phyloP scores from a whole-genome alignment of 2,329 filamentous ascomycete species.

The Lasiodiplodia sp. region DNA sequence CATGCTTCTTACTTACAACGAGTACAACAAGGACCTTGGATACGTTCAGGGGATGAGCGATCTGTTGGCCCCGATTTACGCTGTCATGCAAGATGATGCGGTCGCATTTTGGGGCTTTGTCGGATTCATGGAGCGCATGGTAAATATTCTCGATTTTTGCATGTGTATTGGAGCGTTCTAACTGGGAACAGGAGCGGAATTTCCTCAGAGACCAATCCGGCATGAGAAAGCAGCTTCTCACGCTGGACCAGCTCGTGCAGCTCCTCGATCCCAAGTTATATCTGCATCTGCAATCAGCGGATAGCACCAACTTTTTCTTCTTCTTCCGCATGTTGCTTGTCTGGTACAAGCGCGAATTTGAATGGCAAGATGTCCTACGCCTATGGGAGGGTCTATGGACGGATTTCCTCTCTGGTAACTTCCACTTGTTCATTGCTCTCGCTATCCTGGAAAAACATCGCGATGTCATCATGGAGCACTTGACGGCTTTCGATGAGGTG shows the following conservation, averaged over 20 bases:
- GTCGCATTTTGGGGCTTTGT: constrained; percentile 97
- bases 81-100: constrained; percentile 96
- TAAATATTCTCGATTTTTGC: constrained; percentile 39
- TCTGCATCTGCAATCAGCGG: constrained; percentile 84
- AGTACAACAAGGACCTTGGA: constrained; percentile 93
- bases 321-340: constrained; percentile 99
- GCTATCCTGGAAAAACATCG: constrained; percentile 95
- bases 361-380: constrained; percentile 83
- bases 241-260: constrained; percentile 92
- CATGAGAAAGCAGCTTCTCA: constrained; percentile 90
- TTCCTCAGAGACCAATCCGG: constrained; percentile 95
- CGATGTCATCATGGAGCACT: constrained; percentile 94
- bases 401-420: constrained; percentile 85
- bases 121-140: constrained; percentile 95
- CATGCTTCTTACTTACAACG: constrained; percentile 97
- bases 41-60: constrained; percentile 99
- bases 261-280: constrained; percentile 97
- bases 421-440: constrained; percentile 92
- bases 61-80: constrained; percentile 92
- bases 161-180: not conserved
- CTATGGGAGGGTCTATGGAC: constrained; percentile 97
- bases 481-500: constrained; percentile 95
- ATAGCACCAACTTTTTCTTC: constrained; percentile 99
- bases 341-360: constrained; percentile 98
- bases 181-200: constrained; percentile 73